These are phyloP conservation scores for Letharia columbiana DNA, from an alignment of 495 filamentous ascomycete species.

Conservation along the genomic window DNA sequence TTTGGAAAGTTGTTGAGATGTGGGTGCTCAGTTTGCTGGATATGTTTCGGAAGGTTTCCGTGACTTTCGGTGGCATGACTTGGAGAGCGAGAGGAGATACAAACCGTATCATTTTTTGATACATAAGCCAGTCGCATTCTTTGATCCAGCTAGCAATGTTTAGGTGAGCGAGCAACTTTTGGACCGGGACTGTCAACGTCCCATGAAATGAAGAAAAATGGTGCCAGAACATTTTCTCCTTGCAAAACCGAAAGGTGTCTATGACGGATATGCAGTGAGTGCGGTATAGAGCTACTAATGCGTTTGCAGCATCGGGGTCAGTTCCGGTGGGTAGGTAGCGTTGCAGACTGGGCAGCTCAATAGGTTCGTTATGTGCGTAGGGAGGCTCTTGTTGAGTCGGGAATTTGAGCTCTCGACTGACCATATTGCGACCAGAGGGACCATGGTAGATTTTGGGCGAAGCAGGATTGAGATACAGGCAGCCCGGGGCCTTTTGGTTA, in stretches of 20 bases:
- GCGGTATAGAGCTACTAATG: conserved; percentile 76
- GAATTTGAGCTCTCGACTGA: conserved; percentile 60
- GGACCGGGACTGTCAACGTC: conserved; percentile 92
- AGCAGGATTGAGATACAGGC: conserved; percentile 21
- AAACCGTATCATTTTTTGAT: conserved; percentile 90
- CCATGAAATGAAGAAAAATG: conserved; percentile 95
- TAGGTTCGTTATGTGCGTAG: conserved; percentile 52
- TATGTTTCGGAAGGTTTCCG: conserved; percentile 76
- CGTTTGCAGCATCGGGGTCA: conserved; percentile 73
- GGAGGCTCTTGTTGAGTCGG: conserved; percentile 42
- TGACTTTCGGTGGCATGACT: conserved; percentile 73
- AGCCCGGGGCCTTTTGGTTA: conserved; percentile 13
- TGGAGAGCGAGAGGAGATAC: conserved; percentile 77
- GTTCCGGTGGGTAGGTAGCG: conserved; percentile 65
- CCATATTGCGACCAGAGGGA: conserved; percentile 38
- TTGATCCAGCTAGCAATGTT: conserved; percentile 85
- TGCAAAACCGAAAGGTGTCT: conserved; percentile 90
- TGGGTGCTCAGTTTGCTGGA: conserved; percentile 68
- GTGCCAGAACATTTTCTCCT: conserved; percentile 87
- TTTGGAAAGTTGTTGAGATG: conserved; percentile 67
- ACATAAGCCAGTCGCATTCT: conserved; percentile 89
- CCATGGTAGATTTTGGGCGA: conserved; percentile 17
- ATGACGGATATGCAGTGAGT: conserved; percentile 92
- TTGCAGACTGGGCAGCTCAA: conserved; percentile 70
- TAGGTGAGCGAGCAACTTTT: conserved; percentile 79